A percentile compares a stretch with the other conserved stretches of the same genome.
Evolutionary conservation across 164 flowering plant genomes (phyloP).

Genomic region (Tetrastigma voinierianum): DNA sequence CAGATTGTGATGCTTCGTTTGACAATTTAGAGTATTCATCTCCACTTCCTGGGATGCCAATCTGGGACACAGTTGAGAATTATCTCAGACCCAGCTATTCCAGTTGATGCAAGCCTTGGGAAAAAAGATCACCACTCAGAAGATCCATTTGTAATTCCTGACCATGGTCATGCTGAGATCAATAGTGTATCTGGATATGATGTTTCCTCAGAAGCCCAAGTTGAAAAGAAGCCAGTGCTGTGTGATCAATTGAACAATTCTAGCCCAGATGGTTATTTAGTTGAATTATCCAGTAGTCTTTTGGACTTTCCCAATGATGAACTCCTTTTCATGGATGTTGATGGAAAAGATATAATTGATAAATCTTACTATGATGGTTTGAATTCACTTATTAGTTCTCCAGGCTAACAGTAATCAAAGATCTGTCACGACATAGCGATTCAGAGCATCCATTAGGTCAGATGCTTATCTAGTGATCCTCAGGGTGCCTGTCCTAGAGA

Average conservation of each 20-base stretch:
- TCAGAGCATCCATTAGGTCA: constrained; percentile 23
- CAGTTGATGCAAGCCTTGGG: constrained; percentile 25
- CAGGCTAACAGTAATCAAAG: constrained; percentile 37
- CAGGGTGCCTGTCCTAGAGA: constrained; percentile 20
- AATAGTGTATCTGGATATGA: constrained; percentile 27
- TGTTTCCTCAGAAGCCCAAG: constrained; percentile 28
- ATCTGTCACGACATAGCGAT: constrained; percentile 19
- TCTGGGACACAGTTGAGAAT: constrained; percentile 46
- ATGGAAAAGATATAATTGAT: constrained; percentile 51
- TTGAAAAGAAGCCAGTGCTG: constrained; percentile 20
- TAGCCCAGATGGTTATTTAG: constrained; percentile 41
- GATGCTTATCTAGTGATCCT: constrained; percentile 14
- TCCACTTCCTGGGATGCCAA: constrained; percentile 43
- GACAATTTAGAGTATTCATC: constrained; percentile 46
- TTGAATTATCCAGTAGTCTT: constrained; percentile 42
- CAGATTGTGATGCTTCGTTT: constrained; percentile 48
- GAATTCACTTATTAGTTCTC: constrained; percentile 51
- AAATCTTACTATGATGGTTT: constrained; percentile 52
- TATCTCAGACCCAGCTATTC: constrained; percentile 37
- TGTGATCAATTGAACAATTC: constrained; percentile 27
- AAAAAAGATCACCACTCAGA: constrained; percentile 18
- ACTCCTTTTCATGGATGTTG: constrained; percentile 38
- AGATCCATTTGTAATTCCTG: constrained; percentile 22
- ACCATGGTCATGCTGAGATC: constrained; percentile 25
- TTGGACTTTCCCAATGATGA: constrained; percentile 52